Evolutionary conservation across 441 rosid species (phyloP), one percentile per base, ranked within the genome.

Genomic region (Erysimum pusillum): DNA sequence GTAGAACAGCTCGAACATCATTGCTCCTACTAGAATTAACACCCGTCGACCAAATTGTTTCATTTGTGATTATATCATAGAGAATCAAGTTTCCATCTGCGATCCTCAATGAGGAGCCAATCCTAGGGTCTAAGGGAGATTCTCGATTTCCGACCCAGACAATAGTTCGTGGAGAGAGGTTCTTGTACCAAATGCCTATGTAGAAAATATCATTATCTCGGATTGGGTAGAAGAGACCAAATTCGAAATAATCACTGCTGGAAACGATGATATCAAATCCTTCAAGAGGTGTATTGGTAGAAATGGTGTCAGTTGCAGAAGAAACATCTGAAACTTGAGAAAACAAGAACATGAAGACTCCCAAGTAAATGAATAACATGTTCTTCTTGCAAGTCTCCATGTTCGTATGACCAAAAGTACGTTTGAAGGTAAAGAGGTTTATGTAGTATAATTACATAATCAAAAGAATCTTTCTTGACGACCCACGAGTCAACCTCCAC

Each of bases 121-220:
- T 22, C 25, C 25, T 22, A 22, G 2, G 2, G 25, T 22, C 25
- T 22, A 22, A 22, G 25, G 25, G 25, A 22, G 0, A 6, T 28
- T 2, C 49, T 35, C 42, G 14, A 38, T 61, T 72, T 10, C 57
- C 64, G 4, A 73, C 71, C 64, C 77, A 73, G 32, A 73, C 71
- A 14, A 74, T 44, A 44, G 71, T 65, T 31, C 3, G 4, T 34
- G 39, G 39, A n/a, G 1, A 3, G 32, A 42, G 0, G 14, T 34
- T 18, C n/a, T 10, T 34, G 71, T 74, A 74, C 77, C 71, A 64
- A 0, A 65, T 64, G 13, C 65, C 64, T 53, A 64, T n/a, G 64
- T 53, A 64, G 48, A 0, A 32, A 2, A 0, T 0, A 38, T 4
- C 0, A 4, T 11, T 39, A 63, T 72, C 66, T 65, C 7, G 14